A percentile compares a stretch with the other conserved stretches of the same genome.
Evolutionary conservation across 164 flowering plant genomes (phyloP).

Genomic region (Chimonanthus salicifolius): DNA sequence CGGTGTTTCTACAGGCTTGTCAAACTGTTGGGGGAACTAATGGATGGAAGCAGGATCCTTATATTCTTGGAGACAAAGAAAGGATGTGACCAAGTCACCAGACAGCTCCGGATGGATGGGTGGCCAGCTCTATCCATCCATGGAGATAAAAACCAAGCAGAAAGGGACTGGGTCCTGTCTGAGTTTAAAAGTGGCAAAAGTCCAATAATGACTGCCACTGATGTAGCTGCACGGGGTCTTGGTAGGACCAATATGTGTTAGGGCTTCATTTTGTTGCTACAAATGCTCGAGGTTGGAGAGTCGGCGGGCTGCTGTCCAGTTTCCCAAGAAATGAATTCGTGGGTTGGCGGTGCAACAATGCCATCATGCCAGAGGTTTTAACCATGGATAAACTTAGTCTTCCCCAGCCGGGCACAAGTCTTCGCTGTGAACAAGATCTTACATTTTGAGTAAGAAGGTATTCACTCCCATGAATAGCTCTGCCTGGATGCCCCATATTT

Average conservation of each 20-base stretch:
- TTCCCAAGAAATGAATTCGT: conserved; percentile 43
- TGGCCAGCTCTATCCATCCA: conserved; percentile 98
- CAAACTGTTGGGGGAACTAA: conserved; percentile 55
- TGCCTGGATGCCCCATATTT: conserved; percentile 12
- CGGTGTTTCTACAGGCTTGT: conserved; percentile 49
- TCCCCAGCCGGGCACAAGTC: conserved; percentile 9
- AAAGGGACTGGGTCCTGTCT: conserved; percentile 94
- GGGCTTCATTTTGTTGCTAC: conserved; percentile 29
- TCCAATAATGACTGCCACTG: conserved; percentile 98
- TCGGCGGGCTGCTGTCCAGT: conserved; percentile 94
- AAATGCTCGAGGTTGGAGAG: conserved; percentile 43
- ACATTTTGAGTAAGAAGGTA: conserved; percentile 19
- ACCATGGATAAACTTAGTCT: neutral
- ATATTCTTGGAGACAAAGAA: conserved; percentile 90
- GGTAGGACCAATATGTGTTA: conserved; percentile 83
- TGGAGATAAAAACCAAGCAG: conserved; percentile 94
- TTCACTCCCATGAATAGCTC: conserved; percentile 11
- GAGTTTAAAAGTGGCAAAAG: conserved; percentile 97
- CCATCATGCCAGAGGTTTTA: conserved; percentile 7
- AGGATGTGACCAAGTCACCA: conserved; percentile 93
- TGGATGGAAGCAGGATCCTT: conserved; percentile 82
- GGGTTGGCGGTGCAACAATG: conserved; percentile 48
- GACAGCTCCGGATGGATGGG: conserved; percentile 93
- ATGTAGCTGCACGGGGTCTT: conserved; percentile 99
- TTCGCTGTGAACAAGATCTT: conserved; percentile 11